Conservation (phyloP, 495 filamentous ascomycete species). For the Penicillium herquei region DNA sequence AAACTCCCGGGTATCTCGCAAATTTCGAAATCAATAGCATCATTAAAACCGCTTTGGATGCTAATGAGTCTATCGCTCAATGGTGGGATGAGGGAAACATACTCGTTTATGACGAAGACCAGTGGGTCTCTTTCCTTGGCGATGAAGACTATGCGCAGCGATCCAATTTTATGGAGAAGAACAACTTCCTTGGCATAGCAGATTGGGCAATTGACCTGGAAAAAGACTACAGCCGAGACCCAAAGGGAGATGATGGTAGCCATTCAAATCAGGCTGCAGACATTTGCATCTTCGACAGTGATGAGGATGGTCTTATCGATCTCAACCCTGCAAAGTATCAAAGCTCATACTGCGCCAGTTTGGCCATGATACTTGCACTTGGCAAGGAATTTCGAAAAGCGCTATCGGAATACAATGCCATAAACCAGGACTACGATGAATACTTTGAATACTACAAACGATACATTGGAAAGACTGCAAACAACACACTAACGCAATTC, state of each 20-base stretch:
- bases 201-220: background rate
- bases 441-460: background rate
- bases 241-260: background rate
- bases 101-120: background rate
- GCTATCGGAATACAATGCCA: background rate
- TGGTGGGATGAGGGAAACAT: background rate
- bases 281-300: background rate
- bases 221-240: background rate
- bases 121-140: background rate
- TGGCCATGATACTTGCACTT: background rate
- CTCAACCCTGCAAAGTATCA: too few relatives aligned
- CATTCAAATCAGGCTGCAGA: too few relatives aligned
- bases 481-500: background rate
- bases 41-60: background rate
- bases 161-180: background rate
- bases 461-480: background rate
- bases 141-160: background rate
- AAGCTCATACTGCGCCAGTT: background rate
- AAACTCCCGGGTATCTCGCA: background rate
- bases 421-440: background rate
- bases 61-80: background rate
- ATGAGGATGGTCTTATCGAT: background rate
- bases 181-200: background rate
- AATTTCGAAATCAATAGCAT: background rate
- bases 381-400: background rate